A percentile compares a stretch with the other conserved stretches of the same genome.
These are phyloP conservation scores for Avena atlantica DNA, from an alignment of 176 grass and related monocot species.

Conservation along the genomic window DNA sequence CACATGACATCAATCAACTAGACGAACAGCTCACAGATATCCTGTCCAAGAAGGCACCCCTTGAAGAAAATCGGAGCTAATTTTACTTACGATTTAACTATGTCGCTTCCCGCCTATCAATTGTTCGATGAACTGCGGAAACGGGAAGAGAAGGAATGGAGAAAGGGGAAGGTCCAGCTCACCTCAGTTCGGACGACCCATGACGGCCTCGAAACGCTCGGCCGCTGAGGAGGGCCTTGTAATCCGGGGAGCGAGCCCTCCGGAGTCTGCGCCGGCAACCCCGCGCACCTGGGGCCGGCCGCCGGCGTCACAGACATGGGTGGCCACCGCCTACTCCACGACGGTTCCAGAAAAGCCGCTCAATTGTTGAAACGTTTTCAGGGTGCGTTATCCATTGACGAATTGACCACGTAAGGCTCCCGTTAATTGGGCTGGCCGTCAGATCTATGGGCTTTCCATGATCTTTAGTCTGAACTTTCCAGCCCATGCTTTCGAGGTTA, in stretches of 20 bases:
- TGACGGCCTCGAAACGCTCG: conserved; percentile 43
- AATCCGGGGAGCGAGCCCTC: conserved; percentile 33
- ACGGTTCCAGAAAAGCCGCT: neutral
- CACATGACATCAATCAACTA: neutral
- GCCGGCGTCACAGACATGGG: conserved; percentile 33
- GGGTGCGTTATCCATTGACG: conserved; percentile 29
- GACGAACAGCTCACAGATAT: neutral
- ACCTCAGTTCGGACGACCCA: conserved; percentile 83
- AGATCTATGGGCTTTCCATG: neutral
- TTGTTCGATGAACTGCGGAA: conserved; percentile 42
- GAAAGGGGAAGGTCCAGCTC: neutral
- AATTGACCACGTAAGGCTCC: neutral
- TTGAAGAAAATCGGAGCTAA: neutral
- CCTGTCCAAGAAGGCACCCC: neutral
- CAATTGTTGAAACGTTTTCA: neutral
- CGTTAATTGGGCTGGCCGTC: neutral
- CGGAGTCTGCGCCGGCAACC: conserved; percentile 19
- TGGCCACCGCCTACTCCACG: neutral
- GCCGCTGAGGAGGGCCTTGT: conserved; percentile 23
- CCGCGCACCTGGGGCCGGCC: conserved; percentile 26
- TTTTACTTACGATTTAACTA: neutral
- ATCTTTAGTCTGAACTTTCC: neutral
- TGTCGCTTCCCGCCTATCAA: neutral
- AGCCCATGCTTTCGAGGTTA: neutral
- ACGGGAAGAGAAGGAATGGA: neutral